Conservation (phyloP, 2,329 filamentous ascomycete genomes). For the Rhinocladiella mackenziei region DNA sequence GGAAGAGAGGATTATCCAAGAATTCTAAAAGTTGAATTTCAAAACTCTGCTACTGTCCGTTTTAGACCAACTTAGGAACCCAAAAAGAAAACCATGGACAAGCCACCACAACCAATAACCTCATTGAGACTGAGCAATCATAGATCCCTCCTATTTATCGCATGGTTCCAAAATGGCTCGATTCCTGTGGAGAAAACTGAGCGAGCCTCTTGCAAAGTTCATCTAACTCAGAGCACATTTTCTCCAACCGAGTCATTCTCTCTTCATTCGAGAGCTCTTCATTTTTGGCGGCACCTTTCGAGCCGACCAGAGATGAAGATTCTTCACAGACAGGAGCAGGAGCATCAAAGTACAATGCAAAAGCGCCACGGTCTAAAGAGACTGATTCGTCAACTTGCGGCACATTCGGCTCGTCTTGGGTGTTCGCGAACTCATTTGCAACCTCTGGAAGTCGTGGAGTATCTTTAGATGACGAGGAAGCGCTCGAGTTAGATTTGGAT, state of each 20-base stretch:
- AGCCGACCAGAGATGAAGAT: conserved; percentile 9
- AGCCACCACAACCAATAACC: too few species aligned
- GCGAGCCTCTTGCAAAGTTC: conserved; percentile 20
- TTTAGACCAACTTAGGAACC: too few species aligned
- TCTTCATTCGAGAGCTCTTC: conserved; percentile 12
- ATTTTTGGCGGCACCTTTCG: not conserved
- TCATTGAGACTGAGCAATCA: not conserved
- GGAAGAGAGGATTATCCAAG: too few species aligned
- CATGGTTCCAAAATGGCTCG: not conserved
- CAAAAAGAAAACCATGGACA: too few species aligned
- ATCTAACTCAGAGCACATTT: conserved; percentile 23
- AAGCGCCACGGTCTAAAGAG: conserved; percentile 35
- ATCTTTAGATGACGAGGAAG: conserved; percentile 13
- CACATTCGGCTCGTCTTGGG: conserved; percentile 51
- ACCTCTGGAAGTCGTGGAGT: conserved; percentile 19
- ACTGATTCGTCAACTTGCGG: conserved; percentile 43
- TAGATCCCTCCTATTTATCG: not conserved
- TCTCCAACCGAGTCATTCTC: conserved; percentile 10
- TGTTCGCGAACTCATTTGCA: conserved; percentile 27
- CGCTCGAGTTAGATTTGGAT: conserved; percentile 33
- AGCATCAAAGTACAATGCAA: conserved; percentile 18
- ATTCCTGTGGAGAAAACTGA: conserved; percentile 9
- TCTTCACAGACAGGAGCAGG: conserved; percentile 12
- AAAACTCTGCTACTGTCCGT: not conserved
- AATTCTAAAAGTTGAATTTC: not conserved